A percentile compares a stretch with the other conserved stretches of the same genome.
Conservation (phyloP, 495 filamentous ascomycete species). For the Penicillium roqueforti region DNA sequence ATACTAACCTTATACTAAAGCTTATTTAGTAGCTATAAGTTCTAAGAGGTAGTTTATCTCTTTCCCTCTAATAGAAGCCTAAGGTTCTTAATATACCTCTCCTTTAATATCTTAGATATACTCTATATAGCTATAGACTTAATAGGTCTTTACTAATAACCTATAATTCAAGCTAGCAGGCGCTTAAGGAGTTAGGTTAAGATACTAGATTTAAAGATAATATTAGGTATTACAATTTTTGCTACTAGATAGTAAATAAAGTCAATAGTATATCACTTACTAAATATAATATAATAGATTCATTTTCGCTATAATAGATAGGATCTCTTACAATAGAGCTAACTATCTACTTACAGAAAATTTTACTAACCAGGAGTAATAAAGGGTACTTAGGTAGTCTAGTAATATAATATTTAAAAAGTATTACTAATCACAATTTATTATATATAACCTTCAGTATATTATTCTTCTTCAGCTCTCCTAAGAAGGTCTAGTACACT, state of each 20-base stretch:
- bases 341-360: background rate
- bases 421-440: slow-evolving; percentile 30
- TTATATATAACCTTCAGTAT: slow-evolving; percentile 24
- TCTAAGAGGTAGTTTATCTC: slow-evolving; percentile 20
- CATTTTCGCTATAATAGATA: too few species aligned
- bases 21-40: slow-evolving; percentile 27
- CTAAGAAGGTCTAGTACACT: slow-evolving; percentile 19
- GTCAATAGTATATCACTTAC: slow-evolving; percentile 20
- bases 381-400: slow-evolving; percentile 30
- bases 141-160: slow-evolving; percentile 23
- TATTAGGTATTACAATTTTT: slow-evolving; percentile 33
- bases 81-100: slow-evolving; percentile 26
- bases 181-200: slow-evolving; percentile 17
- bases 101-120: slow-evolving; percentile 21
- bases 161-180: slow-evolving; percentile 18
- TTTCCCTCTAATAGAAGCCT: slow-evolving; percentile 23
- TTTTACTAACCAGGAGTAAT: slow-evolving; percentile 30
- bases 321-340: background rate
- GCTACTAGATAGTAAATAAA: slow-evolving; percentile 30
- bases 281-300: too few species aligned
- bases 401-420: slow-evolving; percentile 28
- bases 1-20: slow-evolving; percentile 25
- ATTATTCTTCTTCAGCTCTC: slow-evolving; percentile 25
- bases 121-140: slow-evolving; percentile 22
- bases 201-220: slow-evolving; percentile 29